Conservation (phyloP, 2,329 filamentous ascomycete genomes). For the Calonectria pseudoturangicola region DNA sequence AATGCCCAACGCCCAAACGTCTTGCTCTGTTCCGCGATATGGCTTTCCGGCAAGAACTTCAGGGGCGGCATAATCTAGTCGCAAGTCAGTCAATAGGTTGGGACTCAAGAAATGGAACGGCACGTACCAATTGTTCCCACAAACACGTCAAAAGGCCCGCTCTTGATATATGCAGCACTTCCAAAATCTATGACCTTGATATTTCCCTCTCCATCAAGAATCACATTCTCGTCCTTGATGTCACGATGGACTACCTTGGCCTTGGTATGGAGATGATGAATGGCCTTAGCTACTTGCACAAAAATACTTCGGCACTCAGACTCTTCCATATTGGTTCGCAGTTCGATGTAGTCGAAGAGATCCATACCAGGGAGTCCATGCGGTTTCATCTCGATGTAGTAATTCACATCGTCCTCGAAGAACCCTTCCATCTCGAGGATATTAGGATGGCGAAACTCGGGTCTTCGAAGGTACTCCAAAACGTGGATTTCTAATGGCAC, state of each 20-base stretch:
- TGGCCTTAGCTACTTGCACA: constrained; percentile 90
- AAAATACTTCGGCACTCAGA: constrained; percentile 96
- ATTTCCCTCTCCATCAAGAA: constrained; percentile 93
- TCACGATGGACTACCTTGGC: constrained; percentile 96
- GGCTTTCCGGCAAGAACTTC: constrained; percentile 95
- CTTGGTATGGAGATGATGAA: constrained; percentile 93
- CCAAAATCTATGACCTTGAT: constrained; percentile 99
- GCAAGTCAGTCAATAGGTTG: constrained; percentile 32
- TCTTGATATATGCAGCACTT: constrained; percentile 98
- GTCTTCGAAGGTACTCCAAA: constrained; percentile 90
- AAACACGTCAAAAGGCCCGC: constrained; percentile 98
- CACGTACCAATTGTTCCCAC: constrained; percentile 95
- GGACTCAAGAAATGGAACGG: constrained; percentile 27
- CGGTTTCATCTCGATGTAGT: constrained; percentile 99
- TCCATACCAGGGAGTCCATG: constrained; percentile 98
- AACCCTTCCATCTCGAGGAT: constrained; percentile 85
- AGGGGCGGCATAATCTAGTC: constrained; percentile 94
- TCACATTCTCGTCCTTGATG: constrained; percentile 99
- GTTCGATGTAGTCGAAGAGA: constrained; percentile 98
- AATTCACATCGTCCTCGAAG: constrained; percentile 89
- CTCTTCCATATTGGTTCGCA: constrained; percentile 97
- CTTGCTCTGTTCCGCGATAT: constrained; percentile 96
- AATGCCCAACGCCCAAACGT: constrained; percentile 98
- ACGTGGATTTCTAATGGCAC: constrained; percentile 98
- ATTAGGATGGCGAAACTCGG: constrained; percentile 79